phyloP scores from a whole-genome alignment of 805 yeast species.

The Nakazawaea holstii region DNA sequence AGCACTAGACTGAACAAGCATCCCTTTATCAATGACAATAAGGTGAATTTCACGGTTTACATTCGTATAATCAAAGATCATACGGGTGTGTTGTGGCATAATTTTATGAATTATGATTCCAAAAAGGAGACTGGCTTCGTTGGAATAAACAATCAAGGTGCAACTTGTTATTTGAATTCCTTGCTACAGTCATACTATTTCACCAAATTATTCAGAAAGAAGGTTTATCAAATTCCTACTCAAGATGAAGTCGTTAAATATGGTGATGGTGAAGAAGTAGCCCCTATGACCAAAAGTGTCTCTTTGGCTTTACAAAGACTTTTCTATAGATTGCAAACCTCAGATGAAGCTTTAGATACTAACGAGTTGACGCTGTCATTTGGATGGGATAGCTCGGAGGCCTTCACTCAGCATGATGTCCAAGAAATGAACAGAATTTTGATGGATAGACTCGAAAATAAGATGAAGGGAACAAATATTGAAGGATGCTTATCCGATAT shows the following conservation, averaged over 20 bases:
- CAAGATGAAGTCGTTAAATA: conserved; percentile 36
- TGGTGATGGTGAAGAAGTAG: conserved; percentile 19
- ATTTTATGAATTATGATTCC: conserved; percentile 78
- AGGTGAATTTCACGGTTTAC: conserved; percentile 68
- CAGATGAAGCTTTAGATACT: conserved; percentile 77
- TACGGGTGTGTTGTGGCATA: conserved; percentile 94
- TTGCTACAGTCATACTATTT: conserved; percentile 85
- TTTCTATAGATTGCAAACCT: conserved; percentile 73
- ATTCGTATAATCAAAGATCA: conserved; percentile 78
- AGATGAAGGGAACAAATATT: conserved; percentile 84
- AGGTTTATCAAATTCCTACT: conserved; percentile 89
- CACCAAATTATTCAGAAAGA: conserved; percentile 73
- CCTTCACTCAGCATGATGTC: conserved; percentile 96
- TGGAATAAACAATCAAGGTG: conserved; percentile 95
- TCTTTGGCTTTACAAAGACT: conserved; percentile 83
- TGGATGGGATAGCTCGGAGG: conserved; percentile 96
- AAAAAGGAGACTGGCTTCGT: conserved; percentile 84
- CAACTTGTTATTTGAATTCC: conserved; percentile 95
- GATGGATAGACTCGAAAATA: conserved; percentile 88
- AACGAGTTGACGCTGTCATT: conserved; percentile 82
- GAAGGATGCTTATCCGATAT: conserved; percentile 71
- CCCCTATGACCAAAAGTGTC: conserved; percentile 45
- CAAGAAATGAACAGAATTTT: conserved; percentile 93
- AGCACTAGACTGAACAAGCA: conserved; percentile 28
- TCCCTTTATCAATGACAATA: conserved; percentile 44